Percentiles rank a stretch among this genome's conserved stretches.
phyloP scores from a whole-genome alignment of 345 rosid species.

The Jatropha curcas region DNA sequence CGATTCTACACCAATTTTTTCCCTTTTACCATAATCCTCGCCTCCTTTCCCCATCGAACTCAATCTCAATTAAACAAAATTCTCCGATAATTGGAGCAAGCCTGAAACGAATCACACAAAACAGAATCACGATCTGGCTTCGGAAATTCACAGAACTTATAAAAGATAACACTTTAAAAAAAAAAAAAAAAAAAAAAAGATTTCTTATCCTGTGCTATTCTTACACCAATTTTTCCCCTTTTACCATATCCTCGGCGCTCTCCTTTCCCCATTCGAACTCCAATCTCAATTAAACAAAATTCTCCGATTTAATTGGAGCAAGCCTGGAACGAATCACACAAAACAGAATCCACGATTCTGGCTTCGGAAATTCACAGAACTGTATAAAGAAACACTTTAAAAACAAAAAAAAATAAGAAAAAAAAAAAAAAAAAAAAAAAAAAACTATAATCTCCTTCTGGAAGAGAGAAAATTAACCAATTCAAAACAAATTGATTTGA shows the following conservation, averaged over 20 bases:
- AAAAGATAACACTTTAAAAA: background rate
- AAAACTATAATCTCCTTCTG: too few species aligned
- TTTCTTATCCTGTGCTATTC: too few species aligned
- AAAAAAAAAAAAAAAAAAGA: too few species aligned
- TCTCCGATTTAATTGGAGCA: too few species aligned
- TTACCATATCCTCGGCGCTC: too few species aligned
- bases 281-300: too few species aligned
- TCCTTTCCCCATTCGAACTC: too few species aligned
- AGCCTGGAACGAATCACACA: too few species aligned
- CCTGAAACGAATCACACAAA: background rate
- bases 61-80: constrained; percentile 20
- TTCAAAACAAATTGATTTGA: background rate
- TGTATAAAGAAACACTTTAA: too few species aligned
- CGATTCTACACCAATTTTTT: constrained; percentile 19
- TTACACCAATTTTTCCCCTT: too few species aligned
- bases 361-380: too few species aligned
- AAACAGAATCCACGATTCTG: too few species aligned
- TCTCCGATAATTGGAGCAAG: background rate
- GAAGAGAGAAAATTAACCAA: background rate
- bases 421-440: background rate
- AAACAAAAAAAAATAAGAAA: background rate
- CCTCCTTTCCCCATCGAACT: constrained; percentile 68
- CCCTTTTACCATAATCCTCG: constrained; percentile 42
- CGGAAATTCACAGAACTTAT: background rate
- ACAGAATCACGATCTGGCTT: constrained; percentile 1